These are phyloP conservation scores for Isabelozyma pseudorhagii DNA, from an alignment of 805 yeast species.

Conservation along the genomic window DNA sequence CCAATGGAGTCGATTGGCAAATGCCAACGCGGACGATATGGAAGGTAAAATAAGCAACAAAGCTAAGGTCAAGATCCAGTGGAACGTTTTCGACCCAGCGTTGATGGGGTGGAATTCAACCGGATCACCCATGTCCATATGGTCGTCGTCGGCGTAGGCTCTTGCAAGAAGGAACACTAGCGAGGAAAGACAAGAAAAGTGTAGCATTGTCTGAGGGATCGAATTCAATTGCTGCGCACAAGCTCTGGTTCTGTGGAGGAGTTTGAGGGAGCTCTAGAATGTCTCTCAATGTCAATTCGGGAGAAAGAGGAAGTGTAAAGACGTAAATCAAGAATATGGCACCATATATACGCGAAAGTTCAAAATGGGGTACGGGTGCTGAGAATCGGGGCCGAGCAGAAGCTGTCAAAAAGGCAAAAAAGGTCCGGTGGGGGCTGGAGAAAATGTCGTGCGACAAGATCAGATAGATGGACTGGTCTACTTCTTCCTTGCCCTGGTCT, in stretches of 20 bases:
- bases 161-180: neutral
- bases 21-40: slow-evolving; percentile 48
- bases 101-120: slow-evolving; percentile 43
- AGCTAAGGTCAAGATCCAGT: slow-evolving; percentile 56
- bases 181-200: neutral
- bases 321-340: no score
- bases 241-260: neutral
- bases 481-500: no score
- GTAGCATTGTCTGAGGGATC: neutral
- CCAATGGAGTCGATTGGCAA: slow-evolving; percentile 49
- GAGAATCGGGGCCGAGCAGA: no score
- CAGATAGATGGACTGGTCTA: no score
- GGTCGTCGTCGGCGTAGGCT: slow-evolving; percentile 3
- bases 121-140: slow-evolving; percentile 23
- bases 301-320: no score
- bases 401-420: no score
- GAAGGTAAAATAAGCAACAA: slow-evolving; percentile 55
- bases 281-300: no score
- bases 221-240: neutral
- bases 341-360: no score
- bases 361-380: no score
- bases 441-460: no score
- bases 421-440: no score
- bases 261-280: no score
- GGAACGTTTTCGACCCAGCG: slow-evolving; percentile 55